These are phyloP conservation scores for Phymatotrichopsis omnivora DNA, from an alignment of 2,329 filamentous ascomycete genomes.

Conservation along the genomic window DNA sequence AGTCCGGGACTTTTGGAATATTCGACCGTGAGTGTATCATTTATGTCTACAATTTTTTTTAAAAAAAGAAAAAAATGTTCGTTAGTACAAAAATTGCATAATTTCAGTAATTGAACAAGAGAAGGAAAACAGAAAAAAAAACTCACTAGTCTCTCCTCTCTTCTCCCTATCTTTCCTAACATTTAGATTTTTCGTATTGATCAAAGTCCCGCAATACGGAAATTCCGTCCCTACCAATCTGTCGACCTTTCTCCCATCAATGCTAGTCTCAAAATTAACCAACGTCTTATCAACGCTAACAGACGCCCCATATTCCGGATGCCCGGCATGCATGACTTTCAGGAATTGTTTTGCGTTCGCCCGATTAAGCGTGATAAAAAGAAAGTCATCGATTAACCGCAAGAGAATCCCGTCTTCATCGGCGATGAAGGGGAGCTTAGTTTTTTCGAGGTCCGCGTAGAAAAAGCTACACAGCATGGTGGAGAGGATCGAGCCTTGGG, in stretches of 20 bases:
- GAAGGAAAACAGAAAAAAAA: too few species aligned
- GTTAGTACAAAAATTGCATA: background rate
- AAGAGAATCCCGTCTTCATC: constrained; percentile 56
- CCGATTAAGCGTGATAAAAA: constrained; percentile 67
- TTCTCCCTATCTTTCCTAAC: constrained; percentile 58
- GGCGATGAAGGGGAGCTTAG: constrained; percentile 51
- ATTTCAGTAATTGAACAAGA: background rate
- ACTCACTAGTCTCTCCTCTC: constrained; percentile 43
- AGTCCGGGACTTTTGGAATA: constrained; percentile 26
- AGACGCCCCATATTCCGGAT: constrained; percentile 67
- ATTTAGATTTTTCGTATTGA: constrained; percentile 65
- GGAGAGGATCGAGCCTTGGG: constrained; percentile 84
- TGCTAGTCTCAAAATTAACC: constrained; percentile 63
- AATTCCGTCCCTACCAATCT: constrained; percentile 49
- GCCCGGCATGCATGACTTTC: constrained; percentile 65
- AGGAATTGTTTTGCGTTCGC: constrained; percentile 62
- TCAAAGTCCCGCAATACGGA: constrained; percentile 76
- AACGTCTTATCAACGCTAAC: constrained; percentile 72
- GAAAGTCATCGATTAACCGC: constrained; percentile 83
- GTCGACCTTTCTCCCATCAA: constrained; percentile 46
- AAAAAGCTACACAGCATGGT: constrained; percentile 89
- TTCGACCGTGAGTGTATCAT: constrained; percentile 25
- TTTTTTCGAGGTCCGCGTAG: constrained; percentile 74
- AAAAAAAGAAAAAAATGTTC: too few species aligned
- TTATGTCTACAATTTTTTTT: constrained; percentile 16